phyloP scores from a whole-genome alignment of 805 yeast species.

The Cyberlindnera petersonii region DNA sequence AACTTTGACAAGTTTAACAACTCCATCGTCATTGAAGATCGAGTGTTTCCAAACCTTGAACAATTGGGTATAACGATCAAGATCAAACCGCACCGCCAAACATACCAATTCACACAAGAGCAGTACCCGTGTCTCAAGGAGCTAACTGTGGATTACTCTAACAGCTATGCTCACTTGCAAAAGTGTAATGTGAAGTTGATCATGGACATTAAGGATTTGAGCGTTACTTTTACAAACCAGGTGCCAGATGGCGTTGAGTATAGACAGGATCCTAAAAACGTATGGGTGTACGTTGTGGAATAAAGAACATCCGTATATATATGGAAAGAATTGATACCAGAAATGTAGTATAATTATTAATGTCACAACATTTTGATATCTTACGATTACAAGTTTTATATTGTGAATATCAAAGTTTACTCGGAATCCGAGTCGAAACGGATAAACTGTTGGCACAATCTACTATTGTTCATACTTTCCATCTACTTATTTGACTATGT shows the following conservation, averaged over 20 bases:
- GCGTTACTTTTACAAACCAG: conserved; percentile 13
- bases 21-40: conserved; percentile 1
- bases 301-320: background rate
- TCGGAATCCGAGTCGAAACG: background rate
- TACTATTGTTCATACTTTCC: no score
- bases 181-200: conserved; percentile 17
- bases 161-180: conserved; percentile 21
- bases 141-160: conserved; percentile 15
- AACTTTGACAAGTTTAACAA: conserved; percentile 18
- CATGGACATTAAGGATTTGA: conserved; percentile 11
- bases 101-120: conserved; percentile 4
- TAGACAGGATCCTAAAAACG: conserved; percentile 5
- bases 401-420: no score
- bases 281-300: conserved; percentile 13
- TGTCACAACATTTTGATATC: no score
- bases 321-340: no score
- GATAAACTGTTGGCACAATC: conserved; percentile 1
- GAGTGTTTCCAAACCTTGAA: conserved; percentile 10
- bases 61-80: conserved; percentile 2
- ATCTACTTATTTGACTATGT: no score
- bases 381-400: no score
- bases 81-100: conserved; percentile 9
- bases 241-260: conserved; percentile 13
- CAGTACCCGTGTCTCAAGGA: conserved; percentile 15
- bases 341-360: no score